Evolutionary conservation across 768 basidiomycete genomes (phyloP).

Genomic region (Lentinula sp.): DNA sequence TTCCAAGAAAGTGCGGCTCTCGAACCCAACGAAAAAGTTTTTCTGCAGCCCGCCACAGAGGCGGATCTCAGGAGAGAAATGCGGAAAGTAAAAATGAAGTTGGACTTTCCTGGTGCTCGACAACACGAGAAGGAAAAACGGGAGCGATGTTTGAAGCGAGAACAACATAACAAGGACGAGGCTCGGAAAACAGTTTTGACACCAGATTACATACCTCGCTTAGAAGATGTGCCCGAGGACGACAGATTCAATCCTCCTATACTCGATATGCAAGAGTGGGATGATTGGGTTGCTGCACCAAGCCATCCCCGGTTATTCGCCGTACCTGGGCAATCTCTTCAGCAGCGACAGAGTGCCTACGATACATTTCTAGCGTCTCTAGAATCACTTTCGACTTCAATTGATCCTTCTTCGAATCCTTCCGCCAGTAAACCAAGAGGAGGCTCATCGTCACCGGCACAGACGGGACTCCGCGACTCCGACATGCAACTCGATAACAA

Average conservation of each 20-base stretch:
- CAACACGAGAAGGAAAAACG: conserved; percentile 7
- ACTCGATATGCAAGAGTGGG: conserved; percentile 1
- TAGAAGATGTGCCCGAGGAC: background rate
- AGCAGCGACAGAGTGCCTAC: background rate
- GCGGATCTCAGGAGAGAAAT: conserved; percentile 44
- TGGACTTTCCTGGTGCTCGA: conserved; percentile 33
- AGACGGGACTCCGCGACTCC: background rate
- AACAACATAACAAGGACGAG: background rate
- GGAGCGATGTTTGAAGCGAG: background rate
- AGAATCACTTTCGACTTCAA: background rate
- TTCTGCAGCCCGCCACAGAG: conserved; percentile 27
- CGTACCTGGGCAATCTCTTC: background rate
- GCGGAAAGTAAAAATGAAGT: conserved; percentile 48
- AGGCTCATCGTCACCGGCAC: background rate
- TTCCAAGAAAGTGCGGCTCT: conserved; percentile 36
- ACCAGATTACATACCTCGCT: background rate
- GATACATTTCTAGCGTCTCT: background rate
- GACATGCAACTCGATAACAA: background rate
- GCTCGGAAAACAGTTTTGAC: background rate
- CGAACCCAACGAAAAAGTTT: conserved; percentile 19
- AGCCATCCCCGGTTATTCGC: background rate
- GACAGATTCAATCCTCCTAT: background rate
- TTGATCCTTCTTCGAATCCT: background rate
- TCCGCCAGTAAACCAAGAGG: background rate
- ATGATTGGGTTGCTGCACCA: conserved; percentile 1